A percentile compares a stretch with the other conserved stretches of the same genome.
Evolutionary conservation across 805 yeast genomes (phyloP).

Genomic region (Candida nanaspora): DNA sequence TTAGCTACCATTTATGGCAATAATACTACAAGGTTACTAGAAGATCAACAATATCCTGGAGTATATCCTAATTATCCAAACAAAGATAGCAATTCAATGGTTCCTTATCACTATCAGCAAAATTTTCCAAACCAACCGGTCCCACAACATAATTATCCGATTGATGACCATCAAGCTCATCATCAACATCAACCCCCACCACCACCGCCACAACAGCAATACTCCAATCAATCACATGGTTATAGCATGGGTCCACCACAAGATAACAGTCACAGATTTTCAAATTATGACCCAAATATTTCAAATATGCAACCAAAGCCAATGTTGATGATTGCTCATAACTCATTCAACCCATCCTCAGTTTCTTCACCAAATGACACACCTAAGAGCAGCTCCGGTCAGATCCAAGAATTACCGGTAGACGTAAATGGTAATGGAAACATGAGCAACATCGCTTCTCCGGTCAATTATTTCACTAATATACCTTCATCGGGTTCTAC

Average conservation of each 20-base stretch:
- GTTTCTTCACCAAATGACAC: background rate
- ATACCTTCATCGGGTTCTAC: background rate
- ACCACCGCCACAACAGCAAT: background rate
- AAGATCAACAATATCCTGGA: conserved; percentile 12
- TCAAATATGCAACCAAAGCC: conserved; percentile 1
- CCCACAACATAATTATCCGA: background rate
- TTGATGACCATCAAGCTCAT: background rate
- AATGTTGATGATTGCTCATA: conserved; percentile 7
- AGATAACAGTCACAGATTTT: background rate
- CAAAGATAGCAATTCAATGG: background rate
- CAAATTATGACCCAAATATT: background rate
- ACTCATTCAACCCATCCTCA: conserved; percentile 1
- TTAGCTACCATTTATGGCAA: conserved; percentile 76
- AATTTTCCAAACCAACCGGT: background rate
- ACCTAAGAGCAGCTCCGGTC: no score
- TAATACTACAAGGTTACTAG: conserved; percentile 36
- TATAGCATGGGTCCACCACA: background rate
- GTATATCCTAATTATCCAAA: background rate
- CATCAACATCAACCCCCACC: background rate
- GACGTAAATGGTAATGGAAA: no score
- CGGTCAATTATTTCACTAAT: background rate
- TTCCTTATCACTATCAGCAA: conserved; percentile 3
- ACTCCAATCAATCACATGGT: background rate
- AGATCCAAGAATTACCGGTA: no score
- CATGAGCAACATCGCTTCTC: background rate